Evolutionary conservation across 2,329 filamentous ascomycete genomes (phyloP), one percentile per base, ranked within the genome.

Genomic region (Raffaelea deltoideospora): DNA sequence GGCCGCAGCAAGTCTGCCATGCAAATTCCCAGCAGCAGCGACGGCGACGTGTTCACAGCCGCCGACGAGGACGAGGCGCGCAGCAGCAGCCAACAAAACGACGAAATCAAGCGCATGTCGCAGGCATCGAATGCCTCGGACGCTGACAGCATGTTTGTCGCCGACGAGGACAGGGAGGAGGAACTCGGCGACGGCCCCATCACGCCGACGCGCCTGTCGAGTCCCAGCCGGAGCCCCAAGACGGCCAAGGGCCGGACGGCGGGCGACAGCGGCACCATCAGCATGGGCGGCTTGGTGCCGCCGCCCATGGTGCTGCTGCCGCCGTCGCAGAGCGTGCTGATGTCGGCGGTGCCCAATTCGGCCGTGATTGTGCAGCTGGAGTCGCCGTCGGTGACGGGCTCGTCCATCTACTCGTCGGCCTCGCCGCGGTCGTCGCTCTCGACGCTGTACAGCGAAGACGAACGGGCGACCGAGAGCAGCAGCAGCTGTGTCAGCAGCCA

Each of bases 391-490:
- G 30, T 30, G n/a, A n/a, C n/a, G n/a, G 28, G 6, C n/a, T 38
- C 37, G 14, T 33, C 26, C n/a, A n/a, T n/a, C 13, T 45, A 41
- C 34, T 37, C 38, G 3, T 35, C 42, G 3, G 33, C 19, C 1
- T 46, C 39, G 11, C 21, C 27, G 5, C 44, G 37, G 0, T 72
- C 67, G 28, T 63, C 66, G 3, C 53, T 74, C 5, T 74, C 69
- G 4, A 74, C 69, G 0, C 49, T 74, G 5, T 71, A 72, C 43
- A 72, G 68, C 40, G 65, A 64, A 33, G 65, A 68, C 22, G 67
- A 70, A 37, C 53, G 56, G 1, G 58, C 63, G 29, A 3, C 26
- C 28, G 17, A 34, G 29, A 22, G 6, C 23, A 34, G 31, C 18
- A 43, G 35, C 13, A 22, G 10, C 26, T 10, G 26, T 10, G 10